Evolutionary conservation across 177 flowering plant species (phyloP).

Genomic region (Vitis hybrid): DNA sequence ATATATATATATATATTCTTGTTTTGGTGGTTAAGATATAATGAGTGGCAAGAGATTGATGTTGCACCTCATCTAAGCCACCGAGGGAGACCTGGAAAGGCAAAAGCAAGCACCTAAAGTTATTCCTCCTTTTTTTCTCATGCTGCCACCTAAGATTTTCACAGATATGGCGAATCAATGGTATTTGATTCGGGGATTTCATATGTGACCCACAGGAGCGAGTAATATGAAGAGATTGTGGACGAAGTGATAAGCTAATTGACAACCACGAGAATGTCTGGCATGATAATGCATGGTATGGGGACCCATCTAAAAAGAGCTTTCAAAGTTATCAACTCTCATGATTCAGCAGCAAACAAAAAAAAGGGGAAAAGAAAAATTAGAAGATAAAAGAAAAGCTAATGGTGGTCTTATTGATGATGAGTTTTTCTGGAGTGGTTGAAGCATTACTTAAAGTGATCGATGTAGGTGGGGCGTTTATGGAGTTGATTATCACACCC

Average conservation of each 20-base stretch:
- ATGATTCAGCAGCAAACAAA: slow-evolving; percentile 4
- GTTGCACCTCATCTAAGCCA: not conserved
- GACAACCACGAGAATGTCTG: slow-evolving; percentile 17
- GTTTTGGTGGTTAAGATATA: too few species aligned
- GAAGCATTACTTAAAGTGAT: slow-evolving; percentile 21
- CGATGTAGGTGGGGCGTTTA: slow-evolving; percentile 19
- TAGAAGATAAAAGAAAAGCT: not conserved
- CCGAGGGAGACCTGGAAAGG: not conserved
- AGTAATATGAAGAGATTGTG: not conserved
- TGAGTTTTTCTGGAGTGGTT: slow-evolving; percentile 18
- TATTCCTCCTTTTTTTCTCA: too few species aligned
- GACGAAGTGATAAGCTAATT: not conserved
- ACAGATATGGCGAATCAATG: not conserved
- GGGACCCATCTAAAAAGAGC: not conserved
- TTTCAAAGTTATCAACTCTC: not conserved
- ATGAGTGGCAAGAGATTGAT: too few species aligned
- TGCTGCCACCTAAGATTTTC: not conserved
- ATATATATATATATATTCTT: too few species aligned
- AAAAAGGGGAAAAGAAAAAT: not conserved
- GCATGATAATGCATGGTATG: not conserved
- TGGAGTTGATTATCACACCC: slow-evolving; percentile 14
- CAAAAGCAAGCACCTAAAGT: not conserved
- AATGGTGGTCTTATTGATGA: slow-evolving; percentile 7
- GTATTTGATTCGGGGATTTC: not conserved
- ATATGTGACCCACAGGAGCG: not conserved